Conservation (phyloP, 306 rosid genomes). For the Prinsepia uniflora region DNA sequence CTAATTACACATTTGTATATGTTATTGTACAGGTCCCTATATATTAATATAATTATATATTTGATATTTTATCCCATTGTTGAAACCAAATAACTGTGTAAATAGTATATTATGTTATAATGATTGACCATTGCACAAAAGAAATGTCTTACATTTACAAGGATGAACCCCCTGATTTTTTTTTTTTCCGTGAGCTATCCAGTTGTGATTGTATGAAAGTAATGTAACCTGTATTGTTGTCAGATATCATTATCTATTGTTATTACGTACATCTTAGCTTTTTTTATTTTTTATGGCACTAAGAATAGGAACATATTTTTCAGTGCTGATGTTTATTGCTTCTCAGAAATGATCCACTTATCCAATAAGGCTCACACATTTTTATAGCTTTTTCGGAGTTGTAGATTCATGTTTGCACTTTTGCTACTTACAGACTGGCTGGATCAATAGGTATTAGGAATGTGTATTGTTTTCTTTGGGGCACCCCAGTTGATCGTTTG, state of each 20-base stretch:
- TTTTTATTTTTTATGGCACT: background rate
- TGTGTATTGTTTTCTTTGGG: too few species aligned
- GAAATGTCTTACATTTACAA: background rate
- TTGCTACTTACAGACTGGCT: background rate
- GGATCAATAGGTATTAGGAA: background rate
- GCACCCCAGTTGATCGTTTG: too few species aligned
- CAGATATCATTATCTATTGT: background rate
- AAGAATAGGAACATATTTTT: background rate
- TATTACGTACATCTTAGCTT: background rate
- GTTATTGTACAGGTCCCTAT: too few species aligned
- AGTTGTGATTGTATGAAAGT: background rate
- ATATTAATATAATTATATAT: background rate
- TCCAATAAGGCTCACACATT: background rate
- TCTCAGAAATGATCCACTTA: background rate
- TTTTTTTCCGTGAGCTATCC: background rate
- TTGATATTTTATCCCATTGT: background rate
- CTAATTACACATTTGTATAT: too few species aligned
- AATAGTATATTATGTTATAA: background rate
- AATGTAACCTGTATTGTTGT: background rate
- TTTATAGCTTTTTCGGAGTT: background rate
- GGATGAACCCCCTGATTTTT: background rate
- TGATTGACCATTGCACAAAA: constrained; percentile 8
- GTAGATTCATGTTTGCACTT: background rate
- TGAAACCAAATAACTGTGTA: constrained; percentile 2
- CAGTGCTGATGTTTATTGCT: background rate